Conservation (phyloP, 441 rosid species). For the Populus trichocarpa region DNA sequence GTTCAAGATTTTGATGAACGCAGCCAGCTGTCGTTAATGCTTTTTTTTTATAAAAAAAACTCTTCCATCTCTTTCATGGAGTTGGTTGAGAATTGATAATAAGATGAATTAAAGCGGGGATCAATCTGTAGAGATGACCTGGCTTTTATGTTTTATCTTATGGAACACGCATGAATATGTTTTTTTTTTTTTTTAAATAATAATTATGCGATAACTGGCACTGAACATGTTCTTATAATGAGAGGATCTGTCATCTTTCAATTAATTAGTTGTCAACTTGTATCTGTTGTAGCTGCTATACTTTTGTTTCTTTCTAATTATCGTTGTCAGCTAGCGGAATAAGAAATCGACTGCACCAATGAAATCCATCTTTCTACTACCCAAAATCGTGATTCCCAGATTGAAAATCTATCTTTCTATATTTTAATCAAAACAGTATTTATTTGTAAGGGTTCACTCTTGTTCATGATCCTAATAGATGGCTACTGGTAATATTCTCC, state of each 20-base stretch:
- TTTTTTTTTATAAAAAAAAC: too few species aligned
- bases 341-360: background rate
- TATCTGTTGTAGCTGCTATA: background rate
- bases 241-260: background rate
- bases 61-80: background rate
- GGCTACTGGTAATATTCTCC: background rate
- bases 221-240: background rate
- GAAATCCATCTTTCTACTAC: background rate
- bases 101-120: background rate
- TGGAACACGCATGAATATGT: background rate
- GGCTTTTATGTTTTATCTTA: background rate
- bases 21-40: background rate
- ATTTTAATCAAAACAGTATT: background rate
- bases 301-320: background rate
- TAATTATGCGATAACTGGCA: background rate
- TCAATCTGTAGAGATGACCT: background rate
- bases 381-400: background rate
- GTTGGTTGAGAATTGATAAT: background rate
- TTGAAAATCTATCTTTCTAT: background rate
- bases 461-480: background rate
- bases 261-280: background rate
- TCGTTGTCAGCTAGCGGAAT: background rate
- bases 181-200: too few species aligned
- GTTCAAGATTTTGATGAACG: background rate
- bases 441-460: background rate